These are phyloP conservation scores for Ogataea pilisensis DNA, from an alignment of 805 yeast species.

Conservation along the genomic window DNA sequence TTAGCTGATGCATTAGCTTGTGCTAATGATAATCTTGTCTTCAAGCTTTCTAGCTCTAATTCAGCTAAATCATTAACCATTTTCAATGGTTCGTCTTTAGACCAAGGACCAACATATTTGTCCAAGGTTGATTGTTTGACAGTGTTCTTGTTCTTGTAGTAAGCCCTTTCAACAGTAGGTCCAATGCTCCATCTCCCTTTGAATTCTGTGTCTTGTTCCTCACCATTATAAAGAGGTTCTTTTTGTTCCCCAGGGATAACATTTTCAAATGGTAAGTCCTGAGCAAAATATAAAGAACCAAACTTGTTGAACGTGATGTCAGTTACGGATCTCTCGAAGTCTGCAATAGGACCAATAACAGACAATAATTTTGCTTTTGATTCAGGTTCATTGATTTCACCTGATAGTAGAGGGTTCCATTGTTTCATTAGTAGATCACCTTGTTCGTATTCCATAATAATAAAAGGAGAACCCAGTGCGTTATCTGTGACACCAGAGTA, in stretches of 20 bases:
- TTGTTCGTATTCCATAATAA: constrained; percentile 72
- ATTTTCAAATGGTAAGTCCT: constrained; percentile 47
- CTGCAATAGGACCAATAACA: constrained; percentile 71
- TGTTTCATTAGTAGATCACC: constrained; percentile 82
- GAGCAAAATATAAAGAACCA: constrained; percentile 80
- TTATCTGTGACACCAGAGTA: constrained; percentile 62
- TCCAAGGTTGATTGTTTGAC: constrained; percentile 48
- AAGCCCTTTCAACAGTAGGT: constrained; percentile 76
- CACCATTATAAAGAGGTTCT: constrained; percentile 53
- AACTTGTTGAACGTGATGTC: constrained; percentile 59
- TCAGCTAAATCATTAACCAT: constrained; percentile 60
- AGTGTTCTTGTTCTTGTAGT: constrained; percentile 62
- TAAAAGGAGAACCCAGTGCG: constrained; percentile 67
- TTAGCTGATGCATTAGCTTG: constrained; percentile 49
- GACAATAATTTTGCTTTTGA: constrained; percentile 47
- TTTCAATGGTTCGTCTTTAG: constrained; percentile 50
- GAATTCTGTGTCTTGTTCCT: constrained; percentile 46
- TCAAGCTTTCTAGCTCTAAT: constrained; percentile 60
- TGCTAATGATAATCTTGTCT: constrained; percentile 48
- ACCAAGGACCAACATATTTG: constrained; percentile 76
- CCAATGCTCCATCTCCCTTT: constrained; percentile 83
- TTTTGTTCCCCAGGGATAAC: background rate
- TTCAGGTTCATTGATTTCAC: constrained; percentile 45
- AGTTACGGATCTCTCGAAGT: constrained; percentile 29
- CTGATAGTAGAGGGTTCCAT: constrained; percentile 81